Evolutionary conservation across 805 yeast species (phyloP), one percentile per base, ranked within the genome.

Genomic region (Teunomyces cretensis): DNA sequence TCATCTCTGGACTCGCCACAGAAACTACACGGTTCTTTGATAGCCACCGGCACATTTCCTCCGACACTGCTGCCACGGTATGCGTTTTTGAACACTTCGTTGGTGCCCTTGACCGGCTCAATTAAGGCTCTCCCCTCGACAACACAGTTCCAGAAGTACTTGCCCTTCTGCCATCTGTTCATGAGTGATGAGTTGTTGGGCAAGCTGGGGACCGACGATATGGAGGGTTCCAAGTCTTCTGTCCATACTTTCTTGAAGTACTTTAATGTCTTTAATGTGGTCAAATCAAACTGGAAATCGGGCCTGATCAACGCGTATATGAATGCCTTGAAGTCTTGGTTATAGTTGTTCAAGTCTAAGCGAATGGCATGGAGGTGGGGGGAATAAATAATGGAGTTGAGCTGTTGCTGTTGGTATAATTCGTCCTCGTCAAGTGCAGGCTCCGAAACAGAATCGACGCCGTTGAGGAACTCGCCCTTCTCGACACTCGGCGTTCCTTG

Each of bases 81-180:
- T 1, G 68, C 57, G 30, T 70, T 54, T 54, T 82, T 80, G 67
- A 84, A 85, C 1, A 80, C 78, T 62, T 87, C 95, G 56, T 91
- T 90, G 33, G 85, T 76, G 0, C 92, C 91, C 42, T 88, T 80
- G 7, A 91, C 78, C 0, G 99, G 99, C 64, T 90, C 96, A 32
- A 92, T 83, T 2, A 81, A 74, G 5, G 88, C 89, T 36, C 85
- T 75, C 2, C 95, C 95, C 42, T 90, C 97, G 27, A 86, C 77
- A 50, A 92, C 74, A 13, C 83, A 76, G 38, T 74, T 64, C 73
- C 90, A 71, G 44, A 91, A 75, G 9, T 81, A 56, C 50, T 67
- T 69, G 3, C 72, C 74, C 55, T 67, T 69, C 44, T 60, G 67
- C 74, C 74, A 72, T 47, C 75, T 55, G 50, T 62, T 70, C 38